These are phyloP conservation scores for Glonium stellatum DNA, from an alignment of 495 filamentous ascomycete genomes.

Conservation along the genomic window DNA sequence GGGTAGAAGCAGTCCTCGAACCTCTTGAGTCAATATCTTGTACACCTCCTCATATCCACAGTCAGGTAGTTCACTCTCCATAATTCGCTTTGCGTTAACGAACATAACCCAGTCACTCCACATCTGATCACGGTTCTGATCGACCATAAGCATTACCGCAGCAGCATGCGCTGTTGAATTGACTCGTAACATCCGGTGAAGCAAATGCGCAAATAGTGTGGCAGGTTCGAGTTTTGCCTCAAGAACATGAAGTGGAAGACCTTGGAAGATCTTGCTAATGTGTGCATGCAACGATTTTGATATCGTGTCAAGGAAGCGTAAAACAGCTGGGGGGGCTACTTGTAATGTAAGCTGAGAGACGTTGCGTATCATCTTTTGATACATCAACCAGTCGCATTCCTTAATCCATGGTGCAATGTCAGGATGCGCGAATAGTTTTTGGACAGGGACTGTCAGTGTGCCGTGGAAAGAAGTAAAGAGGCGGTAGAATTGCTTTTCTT, in stretches of 20 bases:
- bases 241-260: slow-evolving; percentile 74
- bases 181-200: slow-evolving; percentile 79
- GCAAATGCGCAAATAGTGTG: slow-evolving; percentile 74
- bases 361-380: slow-evolving; percentile 91
- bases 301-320: slow-evolving; percentile 77
- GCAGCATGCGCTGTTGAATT: slow-evolving; percentile 85
- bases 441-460: slow-evolving; percentile 92
- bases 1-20: slow-evolving; percentile 64
- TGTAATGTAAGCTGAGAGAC: slow-evolving; percentile 78
- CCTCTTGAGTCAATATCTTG: slow-evolving; percentile 65
- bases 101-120: slow-evolving; percentile 81
- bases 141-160: slow-evolving; percentile 65
- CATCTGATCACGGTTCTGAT: slow-evolving; percentile 78
- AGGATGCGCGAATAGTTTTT: slow-evolving; percentile 80
- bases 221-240: slow-evolving; percentile 81
- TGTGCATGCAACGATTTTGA: slow-evolving; percentile 70
- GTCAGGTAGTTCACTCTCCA: slow-evolving; percentile 46
- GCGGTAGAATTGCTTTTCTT: slow-evolving; percentile 88
- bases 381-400: slow-evolving; percentile 90
- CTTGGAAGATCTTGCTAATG: slow-evolving; percentile 70
- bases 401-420: slow-evolving; percentile 86
- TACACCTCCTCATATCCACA: slow-evolving; percentile 59
- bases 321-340: slow-evolving; percentile 74
- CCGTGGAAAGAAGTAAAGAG: slow-evolving; percentile 95
- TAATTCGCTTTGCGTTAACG: slow-evolving; percentile 58